phyloP scores from a whole-genome alignment of 1,284 basidiomycete species.

The Taiwanofungus camphoratus region DNA sequence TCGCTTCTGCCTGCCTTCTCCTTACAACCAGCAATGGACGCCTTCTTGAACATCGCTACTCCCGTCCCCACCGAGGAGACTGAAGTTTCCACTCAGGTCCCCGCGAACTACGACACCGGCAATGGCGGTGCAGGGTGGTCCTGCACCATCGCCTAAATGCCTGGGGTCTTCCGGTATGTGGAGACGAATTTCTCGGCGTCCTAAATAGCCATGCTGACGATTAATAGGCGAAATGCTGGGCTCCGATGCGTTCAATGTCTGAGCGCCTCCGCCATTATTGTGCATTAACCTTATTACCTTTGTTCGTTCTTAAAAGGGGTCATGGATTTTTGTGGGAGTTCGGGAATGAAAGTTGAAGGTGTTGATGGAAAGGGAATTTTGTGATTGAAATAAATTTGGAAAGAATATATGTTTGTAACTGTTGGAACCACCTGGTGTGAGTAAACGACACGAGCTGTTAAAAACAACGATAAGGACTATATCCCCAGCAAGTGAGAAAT shows the following conservation, averaged over 20 bases:
- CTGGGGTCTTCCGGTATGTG: not conserved
- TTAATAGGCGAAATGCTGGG: not conserved
- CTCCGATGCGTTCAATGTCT: not conserved
- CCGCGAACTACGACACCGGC: conserved; percentile 11
- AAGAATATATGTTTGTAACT: too few relatives aligned
- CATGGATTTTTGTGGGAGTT: too few relatives aligned
- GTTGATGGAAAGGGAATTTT: too few relatives aligned
- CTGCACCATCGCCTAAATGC: conserved; percentile 4
- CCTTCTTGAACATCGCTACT: conserved; percentile 18
- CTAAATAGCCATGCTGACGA: not conserved
- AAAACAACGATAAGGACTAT: too few relatives aligned
- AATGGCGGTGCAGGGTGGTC: not conserved
- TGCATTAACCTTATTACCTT: not conserved
- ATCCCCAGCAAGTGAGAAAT: too few relatives aligned
- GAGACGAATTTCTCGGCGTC: not conserved
- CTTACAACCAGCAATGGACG: conserved; percentile 13
- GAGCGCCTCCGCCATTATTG: not conserved
- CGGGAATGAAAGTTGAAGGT: too few relatives aligned
- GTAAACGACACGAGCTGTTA: too few relatives aligned
- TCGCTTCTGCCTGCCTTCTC: not conserved
- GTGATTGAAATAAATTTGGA: too few relatives aligned
- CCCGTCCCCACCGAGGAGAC: conserved; percentile 17
- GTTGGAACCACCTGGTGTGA: too few relatives aligned
- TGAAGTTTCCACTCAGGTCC: conserved; percentile 5
- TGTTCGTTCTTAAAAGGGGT: too few relatives aligned